Base-by-base conservation (phyloP, 1,284 basidiomycete species). In the Marasmius sp. region DNA sequence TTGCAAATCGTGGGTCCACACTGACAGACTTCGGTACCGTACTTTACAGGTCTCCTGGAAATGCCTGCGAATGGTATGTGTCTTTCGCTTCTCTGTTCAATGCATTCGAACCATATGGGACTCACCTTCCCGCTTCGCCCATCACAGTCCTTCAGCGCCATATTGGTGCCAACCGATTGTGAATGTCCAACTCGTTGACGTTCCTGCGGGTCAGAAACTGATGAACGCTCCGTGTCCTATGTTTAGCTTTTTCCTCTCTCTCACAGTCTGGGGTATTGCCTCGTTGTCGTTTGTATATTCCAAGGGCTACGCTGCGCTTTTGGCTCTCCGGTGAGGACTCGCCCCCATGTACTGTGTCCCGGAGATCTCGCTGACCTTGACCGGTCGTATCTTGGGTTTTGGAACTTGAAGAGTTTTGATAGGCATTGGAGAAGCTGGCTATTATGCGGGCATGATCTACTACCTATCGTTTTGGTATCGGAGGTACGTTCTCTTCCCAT, bases 161-260 rank as follows among this genome's bases (percentile, higher is more conserved):
- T 61, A 85, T 85, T 59, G 84, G 84, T 1, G 84, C 84, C 6
- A 85, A 85, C 64, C 74, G 81, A 69, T 85, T 85, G 83, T 83
- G 61, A 63, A 77, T 65, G 7, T 34, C 53, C 41, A 1, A 47
- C 45, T 39, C n/a, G 10, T 9, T 12, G 34, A 6, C 20, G 8
- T 16, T 36, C 14, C 39, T 37, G 9, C 33, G 34, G 12, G 14
- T 43, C 20, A 34, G 22, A 43, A 49, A 18, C 57, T 27, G n/a
- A 54, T 41, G 27, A 27, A 27, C 27, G 5, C 27, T 5, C 27
- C 14, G 20, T 33, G 10, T 49, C 47, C 51, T 22, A 22, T 43
- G 14, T 39, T 14, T 51, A 85, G 83, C 68, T 85, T 85, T 70
- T 85, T 85, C 67, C 68, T 85, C 34, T 79, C 82, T 3, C 67